Percentiles rank a stretch among this genome's conserved stretches.
phyloP scores from a whole-genome alignment of 164 flowering plant species.

The Houttuynia cordata region DNA sequence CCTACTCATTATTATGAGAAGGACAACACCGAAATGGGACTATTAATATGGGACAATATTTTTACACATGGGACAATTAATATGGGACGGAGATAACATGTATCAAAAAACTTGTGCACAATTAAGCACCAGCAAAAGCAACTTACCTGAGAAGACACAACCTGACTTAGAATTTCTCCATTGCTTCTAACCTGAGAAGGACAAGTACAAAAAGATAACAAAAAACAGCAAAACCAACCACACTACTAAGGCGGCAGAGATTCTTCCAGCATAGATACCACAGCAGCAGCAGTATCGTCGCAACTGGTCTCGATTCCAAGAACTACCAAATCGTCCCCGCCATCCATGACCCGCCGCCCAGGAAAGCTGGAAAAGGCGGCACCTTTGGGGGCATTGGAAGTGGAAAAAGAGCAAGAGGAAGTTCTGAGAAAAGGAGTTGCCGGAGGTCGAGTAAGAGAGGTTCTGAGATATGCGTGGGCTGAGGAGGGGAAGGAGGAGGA shows the following conservation, averaged over 20 bases:
- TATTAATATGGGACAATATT: no score
- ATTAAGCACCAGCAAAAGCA: no score
- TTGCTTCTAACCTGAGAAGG: constrained; percentile 48
- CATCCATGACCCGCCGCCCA: not conserved
- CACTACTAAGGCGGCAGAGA: not conserved
- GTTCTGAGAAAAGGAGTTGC: not conserved
- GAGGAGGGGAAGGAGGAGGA: no score
- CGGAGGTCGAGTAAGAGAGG: no score
- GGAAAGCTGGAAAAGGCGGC: constrained; percentile 3
- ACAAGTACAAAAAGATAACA: not conserved
- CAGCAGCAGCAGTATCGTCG: constrained; percentile 94
- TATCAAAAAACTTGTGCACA: no score
- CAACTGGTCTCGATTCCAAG: constrained; percentile 95
- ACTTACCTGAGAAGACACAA: constrained; percentile 83
- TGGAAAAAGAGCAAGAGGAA: not conserved
- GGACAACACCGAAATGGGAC: no score
- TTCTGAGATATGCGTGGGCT: no score
- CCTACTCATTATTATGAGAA: no score
- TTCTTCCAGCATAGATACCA: constrained; percentile 21
- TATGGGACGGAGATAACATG: no score
- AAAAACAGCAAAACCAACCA: not conserved
- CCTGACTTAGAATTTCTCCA: constrained; percentile 92
- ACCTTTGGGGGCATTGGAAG: constrained; percentile 1
- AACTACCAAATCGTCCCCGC: constrained; percentile 41
- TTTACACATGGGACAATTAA: no score